Evolutionary conservation across 139 green algal species (phyloP), one percentile per base, ranked within the genome.

Genomic region (Trebouxia sp.): DNA sequence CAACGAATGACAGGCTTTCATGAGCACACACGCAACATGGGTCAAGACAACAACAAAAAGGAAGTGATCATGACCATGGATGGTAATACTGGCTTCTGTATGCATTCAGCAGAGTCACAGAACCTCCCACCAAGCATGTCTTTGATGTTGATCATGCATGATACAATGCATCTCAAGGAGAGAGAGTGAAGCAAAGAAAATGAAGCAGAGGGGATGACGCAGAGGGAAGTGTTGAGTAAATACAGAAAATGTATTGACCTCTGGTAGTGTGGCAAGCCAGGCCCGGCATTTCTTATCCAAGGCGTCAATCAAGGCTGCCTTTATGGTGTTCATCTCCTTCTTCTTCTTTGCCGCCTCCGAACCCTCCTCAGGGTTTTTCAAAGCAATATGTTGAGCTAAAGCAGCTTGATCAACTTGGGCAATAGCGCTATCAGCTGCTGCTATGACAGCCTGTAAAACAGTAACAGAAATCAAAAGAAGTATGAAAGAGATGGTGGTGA

Each of bases 241-340:
- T n/a, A n/a, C n/a, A n/a, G n/a, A 5, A 5, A 58, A 17, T 3
- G 5, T 3, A 9, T 24, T 30, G n/a, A 72, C 62, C 62, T 5
- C 35, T 22, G 28, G n/a, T 0, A 70, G 15, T 17, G 55, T 39
- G 11, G 92, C 85, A 79, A 95, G 77, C 66, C 93, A 86, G 0
- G 85, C 89, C 15, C 15, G 30, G 12, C 82, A 84, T 78, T 93
- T 93, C 0, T 74, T 48, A 0, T 75, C 39, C 47, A 97, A 86
- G 0, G 91, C 93, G 20, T 95, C 91, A 10, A 93, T 45, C 48
- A 97, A 76, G 4, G 90, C 94, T 0, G 80, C 47, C 79, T 91
- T 92, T 11, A 80, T 53, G 55, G 90, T 85, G 14, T 94, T 90
- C 81, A 87, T 88, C 4, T 90, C 84, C 28, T 85, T 85, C 55